Base-by-base conservation (phyloP, 2,329 filamentous ascomycete genomes). In the Volutella citrinella region DNA sequence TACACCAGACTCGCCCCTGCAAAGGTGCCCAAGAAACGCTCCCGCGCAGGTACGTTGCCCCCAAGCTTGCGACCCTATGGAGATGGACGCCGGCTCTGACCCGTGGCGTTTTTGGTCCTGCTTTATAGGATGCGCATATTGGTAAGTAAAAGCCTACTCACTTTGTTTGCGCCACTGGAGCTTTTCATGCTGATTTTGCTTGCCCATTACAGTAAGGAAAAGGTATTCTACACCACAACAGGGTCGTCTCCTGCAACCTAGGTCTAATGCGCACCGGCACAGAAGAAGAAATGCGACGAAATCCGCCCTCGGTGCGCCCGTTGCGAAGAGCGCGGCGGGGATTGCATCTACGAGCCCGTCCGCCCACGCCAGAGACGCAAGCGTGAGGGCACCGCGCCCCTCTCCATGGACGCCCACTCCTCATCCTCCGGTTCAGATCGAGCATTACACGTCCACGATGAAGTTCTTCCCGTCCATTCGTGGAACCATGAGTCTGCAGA, bases 221-320 rank as follows among this genome's bases (percentile, higher is more conserved):
- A 76, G 65, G 72, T 74, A 65, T 43, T 24, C 27, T 30, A 22
- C 24, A 10, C 14, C 37, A 28, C 17, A 19, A 17, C 22, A n/a
- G n/a, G n/a, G n/a, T n/a, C n/a, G n/a, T n/a, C n/a, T n/a, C n/a
- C n/a, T n/a, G n/a, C n/a, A n/a, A n/a, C n/a, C n/a, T n/a, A n/a
- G n/a, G n/a, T n/a, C n/a, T n/a, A n/a, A n/a, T n/a, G n/a, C n/a
- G n/a, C n/a, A 15, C 7, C 18, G 18, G 8, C 19, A 42, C 40
- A 77, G 73, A 77, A 78, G 54, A 78, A 78, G 54, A 77, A 77
- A 57, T 77, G 73, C 46, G 70, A 77, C 48, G 73, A 77, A 52
- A 59, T 54, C 20, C 67, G 71, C 7, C 73, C 73, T 4, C 58
- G 62, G 27, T 77, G 73, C 47, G 60, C 66, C 15, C 70, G 73